These are phyloP conservation scores for Ilex aquifolium DNA, from an alignment of 257 asterid species.

Conservation along the genomic window DNA sequence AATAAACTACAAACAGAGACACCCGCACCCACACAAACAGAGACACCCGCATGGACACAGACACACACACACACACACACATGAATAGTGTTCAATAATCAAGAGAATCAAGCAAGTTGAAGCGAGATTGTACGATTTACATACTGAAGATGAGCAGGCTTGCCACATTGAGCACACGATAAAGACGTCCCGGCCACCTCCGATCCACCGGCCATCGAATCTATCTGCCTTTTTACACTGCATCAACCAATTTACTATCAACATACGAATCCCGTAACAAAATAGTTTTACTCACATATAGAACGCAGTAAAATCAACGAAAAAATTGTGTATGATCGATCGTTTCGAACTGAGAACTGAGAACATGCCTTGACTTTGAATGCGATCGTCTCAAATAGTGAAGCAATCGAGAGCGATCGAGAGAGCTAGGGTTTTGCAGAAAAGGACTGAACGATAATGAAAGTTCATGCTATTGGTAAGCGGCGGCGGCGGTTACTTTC, in stretches of 20 bases:
- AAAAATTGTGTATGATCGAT: not conserved
- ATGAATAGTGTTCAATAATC: too few species aligned
- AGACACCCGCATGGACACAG: too few species aligned
- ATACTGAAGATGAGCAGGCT: slow-evolving; percentile 83
- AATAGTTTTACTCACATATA: not conserved
- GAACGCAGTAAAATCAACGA: slow-evolving; percentile 3
- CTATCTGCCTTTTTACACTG: slow-evolving; percentile 8
- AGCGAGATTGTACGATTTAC: slow-evolving; percentile 6
- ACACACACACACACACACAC: too few species aligned
- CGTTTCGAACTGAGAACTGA: not conserved
- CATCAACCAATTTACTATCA: slow-evolving; percentile 1
- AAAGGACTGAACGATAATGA: not conserved
- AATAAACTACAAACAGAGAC: too few species aligned
- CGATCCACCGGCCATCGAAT: slow-evolving; percentile 60
- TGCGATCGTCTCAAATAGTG: too few species aligned
- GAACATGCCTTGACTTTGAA: slow-evolving; percentile 11
- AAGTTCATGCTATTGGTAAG: too few species aligned
- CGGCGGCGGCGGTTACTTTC: too few species aligned
- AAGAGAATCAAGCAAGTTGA: too few species aligned
- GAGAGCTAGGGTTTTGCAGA: slow-evolving; percentile 31
- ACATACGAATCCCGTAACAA: too few species aligned
- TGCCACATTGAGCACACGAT: slow-evolving; percentile 80
- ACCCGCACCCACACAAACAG: too few species aligned
- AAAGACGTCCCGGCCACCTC: slow-evolving; percentile 44
- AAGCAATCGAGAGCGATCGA: not conserved